Evolutionary conservation across 1,284 basidiomycete genomes (phyloP), one percentile per base, ranked within the genome.

Genomic region (Termitomyces sp.): DNA sequence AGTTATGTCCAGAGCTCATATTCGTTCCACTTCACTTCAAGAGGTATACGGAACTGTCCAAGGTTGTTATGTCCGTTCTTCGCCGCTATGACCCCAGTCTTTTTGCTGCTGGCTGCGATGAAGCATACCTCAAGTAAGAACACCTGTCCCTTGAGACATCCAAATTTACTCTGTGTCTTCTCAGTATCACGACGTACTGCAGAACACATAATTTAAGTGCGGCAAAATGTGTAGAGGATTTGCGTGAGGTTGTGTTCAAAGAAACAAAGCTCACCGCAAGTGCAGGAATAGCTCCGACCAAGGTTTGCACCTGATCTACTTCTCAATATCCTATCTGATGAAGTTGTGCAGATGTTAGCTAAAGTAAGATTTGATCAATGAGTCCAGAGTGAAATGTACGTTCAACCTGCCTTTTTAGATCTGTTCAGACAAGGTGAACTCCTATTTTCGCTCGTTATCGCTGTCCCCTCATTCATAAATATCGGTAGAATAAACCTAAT

Each of bases 1-100:
- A 93, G 63, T 80, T 99, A 8, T 98, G 94, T 65, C 94, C 95
- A 1, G 83, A 95, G 8, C 80, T 99, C n/a, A 84, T 92, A 40
- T 72, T 93, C 41, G 77, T 96, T 44, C 68, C 73, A 7, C 79
- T 77, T 51, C 77, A 86, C 57, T 85, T 83, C 59, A 69, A 78
- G 8, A 76, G 83, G 33, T 94, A 94, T 60, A 75, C 72, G 39
- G 86, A 88, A 57, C 81, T 88, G 69, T 94, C 91, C 5, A 61
- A 69, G 33, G 73, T 74, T 57, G 78, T 89, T 28, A 88, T 90
- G 83, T 66, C 62, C 9, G 79, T 93, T 18, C 84, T 90, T 60
- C 71, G 72, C 41, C 76, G 83, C 61, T 97, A 93, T 64, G 93
- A 97, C 66, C 82, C 87, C 4, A 84, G 83, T 56, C 84, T 97